Evolutionary conservation across 1,284 basidiomycete genomes (phyloP).

Genomic region (Apiotrichum laibachii): DNA sequence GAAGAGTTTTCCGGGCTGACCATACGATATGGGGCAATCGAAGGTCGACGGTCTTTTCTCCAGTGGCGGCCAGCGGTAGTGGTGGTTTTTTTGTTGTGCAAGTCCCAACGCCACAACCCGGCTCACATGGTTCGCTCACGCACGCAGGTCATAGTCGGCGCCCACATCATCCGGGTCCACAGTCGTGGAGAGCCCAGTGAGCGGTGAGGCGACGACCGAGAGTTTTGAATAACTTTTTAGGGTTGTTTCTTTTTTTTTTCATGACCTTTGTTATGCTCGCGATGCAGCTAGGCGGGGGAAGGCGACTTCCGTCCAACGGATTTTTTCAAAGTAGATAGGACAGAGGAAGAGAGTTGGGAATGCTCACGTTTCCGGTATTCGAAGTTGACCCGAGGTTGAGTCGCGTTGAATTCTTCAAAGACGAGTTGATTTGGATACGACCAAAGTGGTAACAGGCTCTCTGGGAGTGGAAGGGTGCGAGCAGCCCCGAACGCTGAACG

Average conservation of each 20-base stretch:
- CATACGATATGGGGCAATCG: background rate
- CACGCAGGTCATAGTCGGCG: conserved; percentile 16
- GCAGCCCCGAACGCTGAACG: no score
- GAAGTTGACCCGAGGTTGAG: background rate
- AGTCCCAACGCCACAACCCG: conserved; percentile 30
- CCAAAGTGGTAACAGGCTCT: no score
- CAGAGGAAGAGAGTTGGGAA: conserved; percentile 3
- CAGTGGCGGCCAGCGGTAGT: background rate
- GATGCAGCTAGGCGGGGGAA: conserved; percentile 33
- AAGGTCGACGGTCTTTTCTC: background rate
- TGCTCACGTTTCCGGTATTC: conserved; percentile 5
- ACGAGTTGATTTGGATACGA: background rate
- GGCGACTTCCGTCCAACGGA: conserved; percentile 8
- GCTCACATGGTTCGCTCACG: conserved; percentile 25
- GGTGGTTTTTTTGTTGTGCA: background rate
- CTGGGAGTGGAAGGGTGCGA: background rate
- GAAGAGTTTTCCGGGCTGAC: background rate
- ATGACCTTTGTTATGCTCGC: conserved; percentile 22
- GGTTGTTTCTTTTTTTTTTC: background rate
- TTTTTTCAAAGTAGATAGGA: no score
- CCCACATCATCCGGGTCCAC: conserved; percentile 14
- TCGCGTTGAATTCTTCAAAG: background rate
- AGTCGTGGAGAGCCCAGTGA: conserved; percentile 17
- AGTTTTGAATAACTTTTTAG: background rate
- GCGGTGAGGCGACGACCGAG: conserved; percentile 7